Conservation (phyloP, 139 green algal species). For the Chlamydomonas asymmetrica region DNA sequence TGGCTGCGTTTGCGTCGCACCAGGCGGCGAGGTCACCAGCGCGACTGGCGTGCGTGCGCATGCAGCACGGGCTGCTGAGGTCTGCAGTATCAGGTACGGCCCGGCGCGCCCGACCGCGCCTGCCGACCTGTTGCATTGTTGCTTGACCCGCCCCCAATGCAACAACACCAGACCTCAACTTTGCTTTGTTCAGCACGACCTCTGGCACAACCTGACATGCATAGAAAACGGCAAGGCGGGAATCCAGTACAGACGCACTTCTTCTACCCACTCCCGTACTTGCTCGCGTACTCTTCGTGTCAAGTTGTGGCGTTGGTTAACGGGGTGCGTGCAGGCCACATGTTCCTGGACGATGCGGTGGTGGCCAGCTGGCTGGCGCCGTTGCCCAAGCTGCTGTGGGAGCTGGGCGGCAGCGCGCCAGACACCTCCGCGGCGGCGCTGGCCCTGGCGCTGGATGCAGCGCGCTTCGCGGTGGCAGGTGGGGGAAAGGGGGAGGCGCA, state of each 20-base stretch:
- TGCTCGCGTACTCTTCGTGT: too few relatives aligned
- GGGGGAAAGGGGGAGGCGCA: too few relatives aligned
- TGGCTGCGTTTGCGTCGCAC: conserved; percentile 3
- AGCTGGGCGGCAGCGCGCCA: conserved; percentile 28
- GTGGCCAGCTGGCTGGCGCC: conserved; percentile 40
- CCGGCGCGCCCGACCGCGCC: not conserved
- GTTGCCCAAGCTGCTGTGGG: conserved; percentile 54
- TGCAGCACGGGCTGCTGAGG: conserved; percentile 35
- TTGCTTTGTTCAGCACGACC: too few relatives aligned
- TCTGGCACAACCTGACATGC: too few relatives aligned
- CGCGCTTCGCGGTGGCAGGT: conserved; percentile 22
- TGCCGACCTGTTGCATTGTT: conserved; percentile 3
- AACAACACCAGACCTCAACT: too few relatives aligned
- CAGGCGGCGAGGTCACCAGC: conserved; percentile 10
- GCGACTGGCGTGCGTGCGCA: conserved; percentile 17
- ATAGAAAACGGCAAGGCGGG: too few relatives aligned
- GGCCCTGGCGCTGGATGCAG: conserved; percentile 41
- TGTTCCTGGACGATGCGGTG: conserved; percentile 15
- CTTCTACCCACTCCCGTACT: too few relatives aligned
- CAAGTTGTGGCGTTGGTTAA: too few relatives aligned
- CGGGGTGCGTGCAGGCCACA: conserved; percentile 7
- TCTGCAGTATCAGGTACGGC: conserved; percentile 4
- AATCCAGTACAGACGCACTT: too few relatives aligned
- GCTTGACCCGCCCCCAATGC: too few relatives aligned
- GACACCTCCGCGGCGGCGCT: conserved; percentile 31